These are phyloP conservation scores for Dioscorea alata DNA, from an alignment of 106 monocot genomes.

Conservation along the genomic window DNA sequence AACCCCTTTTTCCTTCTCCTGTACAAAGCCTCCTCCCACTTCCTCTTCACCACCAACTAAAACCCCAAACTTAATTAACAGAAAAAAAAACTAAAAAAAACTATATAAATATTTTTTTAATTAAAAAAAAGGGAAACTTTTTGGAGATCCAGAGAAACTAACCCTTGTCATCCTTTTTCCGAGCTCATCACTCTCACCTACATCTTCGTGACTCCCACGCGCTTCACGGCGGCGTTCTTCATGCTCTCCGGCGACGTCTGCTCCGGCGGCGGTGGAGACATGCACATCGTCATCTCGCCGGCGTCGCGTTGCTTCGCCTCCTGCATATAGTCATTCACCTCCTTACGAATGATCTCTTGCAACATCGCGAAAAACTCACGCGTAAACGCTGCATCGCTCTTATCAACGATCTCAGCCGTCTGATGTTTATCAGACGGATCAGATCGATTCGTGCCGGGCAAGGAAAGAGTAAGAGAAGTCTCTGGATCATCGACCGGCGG, in stretches of 20 bases:
- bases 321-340: constrained; percentile 24
- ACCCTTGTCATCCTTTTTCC: not conserved
- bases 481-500: constrained; percentile 23
- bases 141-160: too few species aligned
- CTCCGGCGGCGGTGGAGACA: not conserved
- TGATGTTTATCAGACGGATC: not conserved
- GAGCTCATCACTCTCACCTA: not conserved
- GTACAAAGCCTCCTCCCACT: not conserved
- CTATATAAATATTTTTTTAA: too few species aligned
- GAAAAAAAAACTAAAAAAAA: too few species aligned
- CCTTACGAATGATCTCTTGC: constrained; percentile 28
- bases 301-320: constrained; percentile 8
- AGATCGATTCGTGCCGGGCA: constrained; percentile 20
- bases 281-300: not conserved
- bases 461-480: constrained; percentile 42
- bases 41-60: not conserved
- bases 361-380: constrained; percentile 23
- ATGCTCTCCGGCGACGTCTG: constrained; percentile 7
- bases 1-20: not conserved
- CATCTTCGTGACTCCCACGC: constrained; percentile 18
- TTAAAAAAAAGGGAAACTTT: too few species aligned
- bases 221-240: constrained; percentile 18
- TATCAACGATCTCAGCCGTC: not conserved
- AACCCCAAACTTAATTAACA: not conserved
- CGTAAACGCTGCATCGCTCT: not conserved